These are phyloP conservation scores for Citrus medica DNA, from an alignment of 345 rosid genomes.

Conservation along the genomic window DNA sequence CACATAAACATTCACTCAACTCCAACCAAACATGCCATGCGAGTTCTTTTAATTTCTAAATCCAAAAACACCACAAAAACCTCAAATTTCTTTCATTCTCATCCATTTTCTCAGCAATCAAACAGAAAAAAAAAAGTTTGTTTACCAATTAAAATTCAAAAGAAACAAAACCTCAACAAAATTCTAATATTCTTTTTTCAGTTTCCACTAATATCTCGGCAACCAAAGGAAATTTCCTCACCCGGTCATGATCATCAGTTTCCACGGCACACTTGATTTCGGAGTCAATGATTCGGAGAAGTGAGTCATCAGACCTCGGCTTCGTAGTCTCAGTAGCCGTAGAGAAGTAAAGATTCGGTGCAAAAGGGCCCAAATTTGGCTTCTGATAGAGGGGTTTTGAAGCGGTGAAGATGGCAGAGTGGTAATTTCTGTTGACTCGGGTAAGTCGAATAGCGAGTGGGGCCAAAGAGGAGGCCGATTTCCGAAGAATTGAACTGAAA, in stretches of 20 bases:
- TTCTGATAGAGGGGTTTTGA: conserved; percentile 17
- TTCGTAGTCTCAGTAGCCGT: conserved; percentile 32
- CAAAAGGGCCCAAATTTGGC: conserved; percentile 15
- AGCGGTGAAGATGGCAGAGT: conserved; percentile 26
- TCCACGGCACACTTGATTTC: conserved; percentile 67
- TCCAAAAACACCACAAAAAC: background rate
- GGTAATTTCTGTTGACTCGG: conserved; percentile 29
- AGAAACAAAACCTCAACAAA: too few relatives aligned
- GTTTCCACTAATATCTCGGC: too few relatives aligned
- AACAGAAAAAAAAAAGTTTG: background rate
- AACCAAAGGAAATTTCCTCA: conserved; percentile 6
- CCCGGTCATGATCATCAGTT: conserved; percentile 52
- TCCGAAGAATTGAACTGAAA: conserved; percentile 39
- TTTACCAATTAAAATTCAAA: too few relatives aligned
- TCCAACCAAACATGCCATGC: background rate
- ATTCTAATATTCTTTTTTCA: too few relatives aligned
- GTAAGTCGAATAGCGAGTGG: conserved; percentile 40
- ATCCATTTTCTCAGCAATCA: background rate
- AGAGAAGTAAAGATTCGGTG: conserved; percentile 24
- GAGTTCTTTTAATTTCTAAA: background rate
- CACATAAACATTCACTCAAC: background rate
- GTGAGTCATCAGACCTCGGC: conserved; percentile 45
- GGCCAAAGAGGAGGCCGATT: conserved; percentile 36
- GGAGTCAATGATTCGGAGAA: conserved; percentile 55
- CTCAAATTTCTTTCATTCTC: background rate